Percentiles rank a stretch among this genome's conserved stretches.
phyloP scores from a whole-genome alignment of 75 land plant species.

The Cupressus sempervirens region DNA sequence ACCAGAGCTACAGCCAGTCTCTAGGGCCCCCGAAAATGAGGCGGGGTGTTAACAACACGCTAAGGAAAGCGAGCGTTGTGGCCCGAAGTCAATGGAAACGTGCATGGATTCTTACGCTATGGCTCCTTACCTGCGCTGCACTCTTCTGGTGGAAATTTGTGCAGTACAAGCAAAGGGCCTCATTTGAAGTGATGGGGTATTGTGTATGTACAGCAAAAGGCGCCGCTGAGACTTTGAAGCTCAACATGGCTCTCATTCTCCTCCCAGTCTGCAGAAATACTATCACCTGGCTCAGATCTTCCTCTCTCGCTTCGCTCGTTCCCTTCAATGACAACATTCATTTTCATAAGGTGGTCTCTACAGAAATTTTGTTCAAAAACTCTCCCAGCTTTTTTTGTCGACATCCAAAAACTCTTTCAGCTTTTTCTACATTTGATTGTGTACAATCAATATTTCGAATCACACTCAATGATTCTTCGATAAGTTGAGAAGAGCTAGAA shows the following conservation, averaged over 20 bases:
- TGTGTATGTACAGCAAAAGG: conserved; percentile 34
- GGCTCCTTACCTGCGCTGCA: conserved; percentile 14
- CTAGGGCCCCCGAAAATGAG: conserved; percentile 11
- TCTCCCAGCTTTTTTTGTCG: too few relatives aligned
- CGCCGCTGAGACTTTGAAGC: conserved; percentile 33
- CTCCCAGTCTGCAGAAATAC: conserved; percentile 30
- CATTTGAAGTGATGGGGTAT: conserved; percentile 27
- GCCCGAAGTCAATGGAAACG: conserved; percentile 28
- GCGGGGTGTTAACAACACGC: not conserved
- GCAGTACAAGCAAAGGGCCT: conserved; percentile 19
- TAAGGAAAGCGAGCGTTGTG: conserved; percentile 4
- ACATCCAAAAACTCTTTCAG: too few relatives aligned
- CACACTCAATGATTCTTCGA: too few relatives aligned
- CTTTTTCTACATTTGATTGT: too few relatives aligned
- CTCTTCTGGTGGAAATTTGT: conserved; percentile 30
- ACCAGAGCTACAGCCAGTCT: conserved; percentile 14
- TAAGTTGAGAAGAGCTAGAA: too few relatives aligned
- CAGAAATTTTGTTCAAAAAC: too few relatives aligned
- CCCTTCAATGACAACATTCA: conserved; percentile 34
- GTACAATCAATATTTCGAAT: too few relatives aligned
- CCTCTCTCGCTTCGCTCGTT: conserved; percentile 21
- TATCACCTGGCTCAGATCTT: conserved; percentile 30
- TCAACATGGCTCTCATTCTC: conserved; percentile 30
- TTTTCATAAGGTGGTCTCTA: conserved; percentile 24
- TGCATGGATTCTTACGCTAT: conserved; percentile 17